Percentiles rank a stretch among this genome's conserved stretches.
These are phyloP conservation scores for Discostella stelligera DNA, from an alignment of 352 stramenopile species.

Conservation along the genomic window DNA sequence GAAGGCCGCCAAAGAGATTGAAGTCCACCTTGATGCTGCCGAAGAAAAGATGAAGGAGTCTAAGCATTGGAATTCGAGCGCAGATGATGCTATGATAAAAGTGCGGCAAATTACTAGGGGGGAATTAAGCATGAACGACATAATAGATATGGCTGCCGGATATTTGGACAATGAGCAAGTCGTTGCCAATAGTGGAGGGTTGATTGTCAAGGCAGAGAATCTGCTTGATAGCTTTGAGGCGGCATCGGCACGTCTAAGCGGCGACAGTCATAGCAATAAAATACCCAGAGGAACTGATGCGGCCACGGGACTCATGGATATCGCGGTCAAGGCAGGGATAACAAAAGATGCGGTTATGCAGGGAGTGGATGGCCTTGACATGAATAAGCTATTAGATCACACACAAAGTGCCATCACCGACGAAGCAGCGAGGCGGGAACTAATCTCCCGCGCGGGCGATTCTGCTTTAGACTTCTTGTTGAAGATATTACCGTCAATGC, in stretches of 20 bases:
- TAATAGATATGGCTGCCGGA: conserved; percentile 74
- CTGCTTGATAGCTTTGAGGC: conserved; percentile 80
- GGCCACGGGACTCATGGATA: conserved; percentile 62
- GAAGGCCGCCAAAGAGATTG: conserved; percentile 74
- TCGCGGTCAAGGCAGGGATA: conserved; percentile 73
- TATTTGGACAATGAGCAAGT: conserved; percentile 79
- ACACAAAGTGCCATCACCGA: conserved; percentile 74
- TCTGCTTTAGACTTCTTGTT: conserved; percentile 81
- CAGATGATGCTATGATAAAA: conserved; percentile 59
- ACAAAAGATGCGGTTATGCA: conserved; percentile 78
- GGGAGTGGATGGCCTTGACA: conserved; percentile 67
- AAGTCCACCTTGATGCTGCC: conserved; percentile 71
- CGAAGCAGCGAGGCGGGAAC: conserved; percentile 64
- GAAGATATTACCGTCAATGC: conserved; percentile 76
- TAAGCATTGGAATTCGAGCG: conserved; percentile 40
- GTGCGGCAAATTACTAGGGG: conserved; percentile 76
- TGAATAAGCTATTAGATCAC: conserved; percentile 73
- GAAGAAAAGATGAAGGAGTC: conserved; percentile 64
- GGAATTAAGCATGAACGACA: conserved; percentile 58
- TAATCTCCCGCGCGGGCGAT: conserved; percentile 77
- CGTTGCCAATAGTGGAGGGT: conserved; percentile 63
- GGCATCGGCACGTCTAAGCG: conserved; percentile 42
- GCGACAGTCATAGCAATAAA: conserved; percentile 3
- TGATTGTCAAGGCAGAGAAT: conserved; percentile 70
- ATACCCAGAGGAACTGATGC: conserved; percentile 35